Percentiles rank a stretch among this genome's conserved stretches.
phyloP scores from a whole-genome alignment of 176 grass and related monocot genomes.

The Tuctoria greenei region DNA sequence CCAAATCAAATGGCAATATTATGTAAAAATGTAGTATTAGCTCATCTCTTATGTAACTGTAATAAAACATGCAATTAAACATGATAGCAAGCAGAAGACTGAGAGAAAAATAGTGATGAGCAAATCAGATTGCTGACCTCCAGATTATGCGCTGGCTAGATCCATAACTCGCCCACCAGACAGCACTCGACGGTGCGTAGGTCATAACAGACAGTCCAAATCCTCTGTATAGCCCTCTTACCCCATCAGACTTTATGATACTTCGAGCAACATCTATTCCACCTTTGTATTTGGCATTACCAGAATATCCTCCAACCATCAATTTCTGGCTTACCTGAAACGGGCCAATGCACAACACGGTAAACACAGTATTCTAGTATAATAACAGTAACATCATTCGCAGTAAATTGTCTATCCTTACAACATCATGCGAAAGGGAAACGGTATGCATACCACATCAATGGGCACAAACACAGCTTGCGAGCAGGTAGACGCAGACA shows the following conservation, averaged over 20 bases:
- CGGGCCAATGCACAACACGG: slow-evolving; percentile 25
- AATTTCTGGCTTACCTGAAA: slow-evolving; percentile 97
- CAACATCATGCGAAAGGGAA: slow-evolving; percentile 17
- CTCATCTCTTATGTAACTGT: slow-evolving; percentile 10
- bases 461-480: slow-evolving; percentile 92
- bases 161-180: slow-evolving; percentile 98
- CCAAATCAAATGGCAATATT: neutral
- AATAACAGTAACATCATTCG: slow-evolving; percentile 4
- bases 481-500: slow-evolving; percentile 73
- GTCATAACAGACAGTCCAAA: slow-evolving; percentile 96
- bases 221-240: slow-evolving; percentile 83
- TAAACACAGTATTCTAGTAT: slow-evolving; percentile 11
- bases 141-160: slow-evolving; percentile 92
- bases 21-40: neutral
- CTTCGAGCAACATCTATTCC: slow-evolving; percentile 85
- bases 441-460: slow-evolving; percentile 72
- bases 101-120: neutral
- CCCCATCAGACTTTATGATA: slow-evolving; percentile 72
- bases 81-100: neutral
- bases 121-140: slow-evolving; percentile 55
- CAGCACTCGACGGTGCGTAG: slow-evolving; percentile 87
- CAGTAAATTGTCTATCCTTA: neutral
- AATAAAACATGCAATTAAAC: slow-evolving; percentile 22
- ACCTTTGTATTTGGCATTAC: slow-evolving; percentile 72
- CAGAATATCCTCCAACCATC: slow-evolving; percentile 99